Evolutionary conservation across 495 filamentous ascomycete genomes (phyloP).

Genomic region (Corynascus novoguineensis): DNA sequence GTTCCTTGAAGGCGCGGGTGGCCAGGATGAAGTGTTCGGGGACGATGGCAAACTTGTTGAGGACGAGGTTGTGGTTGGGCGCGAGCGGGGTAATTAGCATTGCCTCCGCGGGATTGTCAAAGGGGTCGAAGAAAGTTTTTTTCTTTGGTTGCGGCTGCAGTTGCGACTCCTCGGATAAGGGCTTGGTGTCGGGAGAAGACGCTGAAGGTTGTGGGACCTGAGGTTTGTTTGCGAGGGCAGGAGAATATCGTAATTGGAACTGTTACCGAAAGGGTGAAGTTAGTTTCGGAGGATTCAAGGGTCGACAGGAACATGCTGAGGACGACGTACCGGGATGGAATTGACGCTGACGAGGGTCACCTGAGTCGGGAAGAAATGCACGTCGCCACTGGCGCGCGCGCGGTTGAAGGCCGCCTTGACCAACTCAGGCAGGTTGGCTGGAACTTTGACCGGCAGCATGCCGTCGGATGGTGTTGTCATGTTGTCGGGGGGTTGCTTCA

Average conservation of each 20-base stretch:
- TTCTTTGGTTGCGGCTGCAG: not conserved
- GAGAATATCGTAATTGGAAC: conserved; percentile 77
- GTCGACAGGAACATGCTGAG: not conserved
- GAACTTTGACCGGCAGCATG: conserved; percentile 26
- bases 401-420: conserved; percentile 50
- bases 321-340: conserved; percentile 46
- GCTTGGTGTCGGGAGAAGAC: not conserved
- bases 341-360: conserved; percentile 48
- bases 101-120: conserved; percentile 57
- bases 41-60: conserved; percentile 81
- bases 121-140: conserved; percentile 52
- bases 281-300: not conserved
- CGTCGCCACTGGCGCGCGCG: conserved; percentile 49
- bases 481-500: not conserved
- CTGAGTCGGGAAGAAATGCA: conserved; percentile 57
- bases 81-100: conserved; percentile 59
- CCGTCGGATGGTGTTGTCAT: conserved; percentile 10
- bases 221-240: conserved; percentile 68
- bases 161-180: too few species aligned
- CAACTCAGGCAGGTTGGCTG: conserved; percentile 44
- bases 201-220: conserved; percentile 27
- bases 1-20: conserved; percentile 58
- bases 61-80: conserved; percentile 57
- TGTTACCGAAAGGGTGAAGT: not conserved
- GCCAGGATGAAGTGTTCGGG: conserved; percentile 74